Evolutionary conservation across 495 filamentous ascomycete species (phyloP).

Genomic region (Talaromyces ruber): DNA sequence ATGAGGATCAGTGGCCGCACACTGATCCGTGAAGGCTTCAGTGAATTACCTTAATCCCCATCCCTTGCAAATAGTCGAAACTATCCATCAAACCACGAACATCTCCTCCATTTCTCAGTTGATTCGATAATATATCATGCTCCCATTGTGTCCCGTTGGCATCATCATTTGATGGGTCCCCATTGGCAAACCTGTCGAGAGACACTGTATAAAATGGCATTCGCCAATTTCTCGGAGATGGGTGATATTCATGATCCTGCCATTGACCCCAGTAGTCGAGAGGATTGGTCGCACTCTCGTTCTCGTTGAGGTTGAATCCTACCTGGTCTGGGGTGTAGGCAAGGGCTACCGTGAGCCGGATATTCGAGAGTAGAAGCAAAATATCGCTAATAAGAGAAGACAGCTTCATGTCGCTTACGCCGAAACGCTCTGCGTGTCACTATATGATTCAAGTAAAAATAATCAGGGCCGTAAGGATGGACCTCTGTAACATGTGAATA

Average conservation of each 20-base stretch:
- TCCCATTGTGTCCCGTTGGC: slow-evolving; percentile 29
- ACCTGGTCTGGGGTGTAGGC: slow-evolving; percentile 21
- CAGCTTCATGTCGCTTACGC: background rate
- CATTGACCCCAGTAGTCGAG: slow-evolving; percentile 28
- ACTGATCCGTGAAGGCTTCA: background rate
- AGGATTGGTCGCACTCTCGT: slow-evolving; percentile 17
- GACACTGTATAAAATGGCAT: slow-evolving; percentile 31
- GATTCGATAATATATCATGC: slow-evolving; percentile 27
- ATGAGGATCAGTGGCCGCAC: background rate
- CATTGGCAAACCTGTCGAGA: slow-evolving; percentile 29
- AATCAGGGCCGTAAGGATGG: background rate
- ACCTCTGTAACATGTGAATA: background rate
- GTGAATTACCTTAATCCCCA: slow-evolving; percentile 22
- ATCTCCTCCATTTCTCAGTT: slow-evolving; percentile 30
- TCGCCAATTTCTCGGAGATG: slow-evolving; percentile 29
- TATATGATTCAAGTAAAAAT: background rate
- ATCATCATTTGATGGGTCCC: slow-evolving; percentile 29
- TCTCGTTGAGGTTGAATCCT: slow-evolving; percentile 29
- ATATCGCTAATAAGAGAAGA: background rate
- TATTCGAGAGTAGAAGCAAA: background rate
- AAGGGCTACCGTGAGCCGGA: slow-evolving; percentile 5
- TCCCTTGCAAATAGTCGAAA: slow-evolving; percentile 31
- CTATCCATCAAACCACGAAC: slow-evolving; percentile 23
- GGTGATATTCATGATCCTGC: slow-evolving; percentile 25
- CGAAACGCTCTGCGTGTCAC: background rate